Percentiles rank a stretch among this genome's conserved stretches.
These are phyloP conservation scores for Aspergillus tubingensis DNA, from an alignment of 2,329 filamentous ascomycete genomes.

Conservation along the genomic window DNA sequence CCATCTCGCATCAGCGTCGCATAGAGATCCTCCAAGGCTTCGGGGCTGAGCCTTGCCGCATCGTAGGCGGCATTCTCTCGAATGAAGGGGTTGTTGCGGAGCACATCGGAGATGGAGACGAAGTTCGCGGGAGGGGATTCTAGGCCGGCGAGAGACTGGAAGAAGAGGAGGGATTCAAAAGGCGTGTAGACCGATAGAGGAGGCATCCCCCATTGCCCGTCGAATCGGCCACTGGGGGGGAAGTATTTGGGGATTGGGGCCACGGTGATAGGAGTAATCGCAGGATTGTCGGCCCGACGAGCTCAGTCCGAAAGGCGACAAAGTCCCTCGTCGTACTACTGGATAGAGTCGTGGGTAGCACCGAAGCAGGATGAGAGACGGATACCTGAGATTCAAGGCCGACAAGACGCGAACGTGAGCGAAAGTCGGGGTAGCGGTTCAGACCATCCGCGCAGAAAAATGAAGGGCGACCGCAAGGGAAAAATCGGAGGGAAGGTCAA, in stretches of 20 bases:
- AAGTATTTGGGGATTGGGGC: conserved; percentile 38
- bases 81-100: conserved; percentile 73
- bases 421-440: conserved; percentile 19
- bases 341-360: conserved; percentile 9
- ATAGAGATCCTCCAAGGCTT: conserved; percentile 78
- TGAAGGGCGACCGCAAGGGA: conserved; percentile 17
- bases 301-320: conserved; percentile 9
- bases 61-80: conserved; percentile 72
- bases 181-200: conserved; percentile 70
- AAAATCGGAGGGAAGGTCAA: conserved; percentile 9
- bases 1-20: conserved; percentile 75
- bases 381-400: conserved; percentile 2
- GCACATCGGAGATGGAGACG: conserved; percentile 68
- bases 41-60: conserved; percentile 70
- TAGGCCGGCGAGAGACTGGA: conserved; percentile 72
- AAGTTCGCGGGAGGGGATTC: conserved; percentile 69
- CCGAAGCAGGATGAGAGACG: conserved; percentile 5
- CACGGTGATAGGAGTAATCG: conserved; percentile 32
- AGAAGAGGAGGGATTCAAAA: conserved; percentile 82
- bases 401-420: neutral
- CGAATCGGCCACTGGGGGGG: conserved; percentile 39
- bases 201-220: conserved; percentile 57
- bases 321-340: conserved; percentile 5
- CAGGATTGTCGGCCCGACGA: conserved; percentile 13
- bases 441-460: conserved; percentile 27